Percentiles rank a stretch among this genome's conserved stretches.
These are phyloP conservation scores for Pythium phragmiticola DNA, from an alignment of 352 stramenopile genomes.

Conservation along the genomic window DNA sequence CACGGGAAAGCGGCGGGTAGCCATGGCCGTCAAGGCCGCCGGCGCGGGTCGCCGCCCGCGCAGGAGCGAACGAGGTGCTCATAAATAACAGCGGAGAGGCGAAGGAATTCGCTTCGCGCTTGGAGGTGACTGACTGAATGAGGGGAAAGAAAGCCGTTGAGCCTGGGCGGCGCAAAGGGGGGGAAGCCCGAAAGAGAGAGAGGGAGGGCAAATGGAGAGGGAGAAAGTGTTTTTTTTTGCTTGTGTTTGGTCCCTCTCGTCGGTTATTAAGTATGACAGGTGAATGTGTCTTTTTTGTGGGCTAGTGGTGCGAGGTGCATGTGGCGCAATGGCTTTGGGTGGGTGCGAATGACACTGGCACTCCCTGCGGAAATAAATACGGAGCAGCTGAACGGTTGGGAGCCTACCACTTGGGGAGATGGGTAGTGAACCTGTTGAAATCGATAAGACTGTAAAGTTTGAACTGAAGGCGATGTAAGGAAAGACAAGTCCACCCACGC, in stretches of 20 bases:
- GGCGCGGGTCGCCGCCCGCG: slow-evolving; percentile 1
- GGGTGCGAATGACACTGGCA: slow-evolving; percentile 18
- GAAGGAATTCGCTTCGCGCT: slow-evolving; percentile 7
- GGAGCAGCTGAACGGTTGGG: slow-evolving; percentile 12
- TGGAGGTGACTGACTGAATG: slow-evolving; percentile 24
- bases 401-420: slow-evolving; percentile 14
- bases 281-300: background rate
- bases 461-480: background rate
- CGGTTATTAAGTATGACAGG: slow-evolving; percentile 11
- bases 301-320: background rate
- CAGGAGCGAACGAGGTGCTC: slow-evolving; percentile 16
- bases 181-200: background rate
- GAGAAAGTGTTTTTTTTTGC: slow-evolving; percentile 5
- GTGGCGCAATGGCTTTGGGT: slow-evolving; percentile 1
- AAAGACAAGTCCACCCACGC: slow-evolving; percentile 20
- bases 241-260: slow-evolving; percentile 6
- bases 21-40: background rate
- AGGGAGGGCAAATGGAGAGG: background rate
- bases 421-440: slow-evolving; percentile 11
- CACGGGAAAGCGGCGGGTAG: slow-evolving; percentile 35
- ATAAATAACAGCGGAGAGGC: slow-evolving; percentile 8
- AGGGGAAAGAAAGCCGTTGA: slow-evolving; percentile 4
- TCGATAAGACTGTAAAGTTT: slow-evolving; percentile 18
- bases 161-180: background rate
- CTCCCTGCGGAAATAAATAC: slow-evolving; percentile 18